These are phyloP conservation scores for Fulvia fulva DNA, from an alignment of 2,329 filamentous ascomycete genomes.

Conservation along the genomic window DNA sequence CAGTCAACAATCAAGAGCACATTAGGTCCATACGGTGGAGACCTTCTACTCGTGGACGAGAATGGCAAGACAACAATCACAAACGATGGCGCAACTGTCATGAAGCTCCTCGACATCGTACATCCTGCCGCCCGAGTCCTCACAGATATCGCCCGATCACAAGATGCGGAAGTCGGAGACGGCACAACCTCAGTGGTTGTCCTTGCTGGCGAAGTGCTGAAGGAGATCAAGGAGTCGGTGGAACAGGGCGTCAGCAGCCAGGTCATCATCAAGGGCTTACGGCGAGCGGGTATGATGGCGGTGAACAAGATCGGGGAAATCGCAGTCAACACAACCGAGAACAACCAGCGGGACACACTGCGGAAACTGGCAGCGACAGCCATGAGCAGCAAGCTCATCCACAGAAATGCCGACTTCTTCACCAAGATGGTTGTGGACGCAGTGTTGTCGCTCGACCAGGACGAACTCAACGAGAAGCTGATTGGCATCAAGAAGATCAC, in stretches of 20 bases:
- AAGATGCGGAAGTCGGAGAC: slow-evolving; percentile 98
- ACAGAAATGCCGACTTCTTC: slow-evolving; percentile 94
- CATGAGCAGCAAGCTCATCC: slow-evolving; percentile 99
- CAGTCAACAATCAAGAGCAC: slow-evolving; percentile 95
- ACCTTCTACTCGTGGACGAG: slow-evolving; percentile 89
- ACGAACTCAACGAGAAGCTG: slow-evolving; percentile 94
- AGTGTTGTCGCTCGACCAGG: slow-evolving; percentile 90
- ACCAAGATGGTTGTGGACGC: slow-evolving; percentile 99
- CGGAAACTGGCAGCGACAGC: slow-evolving; percentile 86
- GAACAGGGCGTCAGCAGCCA: slow-evolving; percentile 97
- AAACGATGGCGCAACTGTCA: slow-evolving; percentile 97
- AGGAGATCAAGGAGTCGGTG: slow-evolving; percentile 93
- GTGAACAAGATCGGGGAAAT: slow-evolving; percentile 99
- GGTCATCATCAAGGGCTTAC: slow-evolving; percentile 92
- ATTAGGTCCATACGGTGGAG: slow-evolving; percentile 92
- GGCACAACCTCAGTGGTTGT: slow-evolving; percentile 97
- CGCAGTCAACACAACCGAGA: slow-evolving; percentile 76
- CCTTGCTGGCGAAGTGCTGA: slow-evolving; percentile 92
- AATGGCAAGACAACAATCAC: slow-evolving; percentile 97
- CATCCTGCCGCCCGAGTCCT: slow-evolving; percentile 96
- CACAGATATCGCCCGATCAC: slow-evolving; percentile 95
- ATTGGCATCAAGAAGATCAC: slow-evolving; percentile 99
- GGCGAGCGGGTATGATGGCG: slow-evolving; percentile 81
- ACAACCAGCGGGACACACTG: slow-evolving; percentile 81
- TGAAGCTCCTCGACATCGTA: slow-evolving; percentile 99